phyloP scores from a whole-genome alignment of 148 eudicot species.

The Vaccinium macrocarpon region DNA sequence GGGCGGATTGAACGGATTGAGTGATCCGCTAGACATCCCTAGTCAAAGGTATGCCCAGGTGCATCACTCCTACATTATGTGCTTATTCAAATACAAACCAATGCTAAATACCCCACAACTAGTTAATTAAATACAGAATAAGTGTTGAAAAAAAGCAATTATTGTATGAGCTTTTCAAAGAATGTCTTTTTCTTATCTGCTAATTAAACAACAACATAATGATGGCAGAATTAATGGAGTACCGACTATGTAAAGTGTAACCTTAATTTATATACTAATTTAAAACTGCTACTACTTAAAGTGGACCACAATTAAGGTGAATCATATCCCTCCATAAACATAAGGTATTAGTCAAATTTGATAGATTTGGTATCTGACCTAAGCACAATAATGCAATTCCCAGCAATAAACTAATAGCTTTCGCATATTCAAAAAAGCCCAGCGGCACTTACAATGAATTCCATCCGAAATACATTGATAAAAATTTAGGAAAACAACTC shows the following conservation, averaged over 20 bases:
- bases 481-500: too few species aligned
- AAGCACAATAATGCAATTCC: neutral
- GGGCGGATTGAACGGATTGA: too few species aligned
- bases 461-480: too few species aligned
- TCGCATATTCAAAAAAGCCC: neutral
- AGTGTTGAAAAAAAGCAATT: neutral
- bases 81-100: too few species aligned
- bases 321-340: neutral
- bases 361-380: neutral
- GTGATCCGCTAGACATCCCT: too few species aligned
- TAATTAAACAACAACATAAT: neutral
- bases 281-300: too few species aligned
- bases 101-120: too few species aligned
- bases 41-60: too few species aligned
- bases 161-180: neutral
- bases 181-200: neutral
- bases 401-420: neutral
- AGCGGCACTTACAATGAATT: too few species aligned
- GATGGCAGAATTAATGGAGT: neutral
- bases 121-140: neutral
- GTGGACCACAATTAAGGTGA: constrained; percentile 14
- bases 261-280: neutral
- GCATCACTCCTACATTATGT: too few species aligned
- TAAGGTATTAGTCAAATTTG: neutral
- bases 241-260: neutral